Evolutionary conservation across 306 rosid genomes (phyloP).

Genomic region (Cicer chorassanicum): DNA sequence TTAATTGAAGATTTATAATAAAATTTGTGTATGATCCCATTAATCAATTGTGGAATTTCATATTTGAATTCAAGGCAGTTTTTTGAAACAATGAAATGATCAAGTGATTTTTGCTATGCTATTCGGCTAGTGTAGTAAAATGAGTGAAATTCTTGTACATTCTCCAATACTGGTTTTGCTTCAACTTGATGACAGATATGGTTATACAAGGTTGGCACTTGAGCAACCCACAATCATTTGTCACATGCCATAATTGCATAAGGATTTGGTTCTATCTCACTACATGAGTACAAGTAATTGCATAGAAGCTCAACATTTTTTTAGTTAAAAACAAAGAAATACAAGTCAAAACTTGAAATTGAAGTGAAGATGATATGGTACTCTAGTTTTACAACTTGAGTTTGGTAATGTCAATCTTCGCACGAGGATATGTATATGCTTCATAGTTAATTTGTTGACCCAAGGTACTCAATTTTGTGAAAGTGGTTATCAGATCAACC

Average conservation of each 20-base stretch:
- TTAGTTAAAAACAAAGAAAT: not conserved
- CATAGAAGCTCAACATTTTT: constrained; percentile 20
- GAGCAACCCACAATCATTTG: too few relatives aligned
- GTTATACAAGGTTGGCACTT: too few relatives aligned
- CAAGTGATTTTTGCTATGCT: too few relatives aligned
- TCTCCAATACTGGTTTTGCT: constrained; percentile 5
- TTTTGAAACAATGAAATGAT: too few relatives aligned
- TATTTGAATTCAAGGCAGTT: too few relatives aligned
- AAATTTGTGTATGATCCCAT: too few relatives aligned
- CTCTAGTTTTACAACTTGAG: constrained; percentile 68
- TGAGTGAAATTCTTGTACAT: too few relatives aligned
- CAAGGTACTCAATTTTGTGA: constrained; percentile 79
- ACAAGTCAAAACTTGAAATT: constrained; percentile 44
- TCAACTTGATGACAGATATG: constrained; percentile 13
- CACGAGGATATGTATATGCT: constrained; percentile 73
- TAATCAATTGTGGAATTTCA: too few relatives aligned
- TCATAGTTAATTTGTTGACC: constrained; percentile 90
- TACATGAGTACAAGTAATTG: constrained; percentile 23
- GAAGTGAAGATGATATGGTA: constrained; percentile 7
- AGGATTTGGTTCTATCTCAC: not conserved
- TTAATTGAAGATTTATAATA: too few relatives aligned
- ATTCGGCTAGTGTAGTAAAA: too few relatives aligned
- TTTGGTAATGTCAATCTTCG: constrained; percentile 71
- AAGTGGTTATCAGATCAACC: constrained; percentile 89
- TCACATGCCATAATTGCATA: not conserved